phyloP scores from a whole-genome alignment of 176 grass and related monocot genomes.

The Stipa capillata region DNA sequence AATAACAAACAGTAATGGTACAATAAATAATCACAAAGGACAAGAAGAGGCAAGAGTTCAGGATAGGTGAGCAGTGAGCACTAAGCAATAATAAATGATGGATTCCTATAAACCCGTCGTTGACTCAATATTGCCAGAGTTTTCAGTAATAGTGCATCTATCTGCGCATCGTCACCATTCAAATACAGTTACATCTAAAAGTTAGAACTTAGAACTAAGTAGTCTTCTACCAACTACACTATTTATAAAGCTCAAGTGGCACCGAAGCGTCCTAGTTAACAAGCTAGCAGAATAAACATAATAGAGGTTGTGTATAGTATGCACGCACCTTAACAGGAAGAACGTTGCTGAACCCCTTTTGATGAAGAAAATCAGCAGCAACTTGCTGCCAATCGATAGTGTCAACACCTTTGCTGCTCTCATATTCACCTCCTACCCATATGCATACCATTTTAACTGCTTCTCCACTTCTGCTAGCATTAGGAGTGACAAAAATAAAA shows the following conservation, averaged over 20 bases:
- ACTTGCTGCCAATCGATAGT: slow-evolving; percentile 62
- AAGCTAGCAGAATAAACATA: not conserved
- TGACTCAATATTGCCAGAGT: not conserved
- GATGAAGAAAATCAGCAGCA: slow-evolving; percentile 59
- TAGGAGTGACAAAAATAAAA: slow-evolving; percentile 69
- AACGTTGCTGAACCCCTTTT: slow-evolving; percentile 36
- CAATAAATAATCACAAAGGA: not conserved
- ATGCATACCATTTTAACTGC: slow-evolving; percentile 43
- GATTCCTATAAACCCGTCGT: not conserved
- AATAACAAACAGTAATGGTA: not conserved
- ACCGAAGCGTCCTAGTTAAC: not conserved
- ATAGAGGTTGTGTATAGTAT: not conserved
- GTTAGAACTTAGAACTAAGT: not conserved
- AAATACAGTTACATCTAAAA: not conserved
- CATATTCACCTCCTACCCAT: slow-evolving; percentile 73
- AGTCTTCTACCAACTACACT: not conserved
- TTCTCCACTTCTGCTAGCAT: slow-evolving; percentile 41
- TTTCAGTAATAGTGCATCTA: not conserved
- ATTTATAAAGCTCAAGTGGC: not conserved
- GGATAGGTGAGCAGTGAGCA: not conserved
- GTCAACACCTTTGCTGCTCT: slow-evolving; percentile 26
- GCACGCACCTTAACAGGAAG: slow-evolving; percentile 62
- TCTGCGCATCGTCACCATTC: not conserved
- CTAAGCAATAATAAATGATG: not conserved
- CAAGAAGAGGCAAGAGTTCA: not conserved